Evolutionary conservation across 352 stramenopile species (phyloP).

Genomic region (Pythium coloratum): DNA sequence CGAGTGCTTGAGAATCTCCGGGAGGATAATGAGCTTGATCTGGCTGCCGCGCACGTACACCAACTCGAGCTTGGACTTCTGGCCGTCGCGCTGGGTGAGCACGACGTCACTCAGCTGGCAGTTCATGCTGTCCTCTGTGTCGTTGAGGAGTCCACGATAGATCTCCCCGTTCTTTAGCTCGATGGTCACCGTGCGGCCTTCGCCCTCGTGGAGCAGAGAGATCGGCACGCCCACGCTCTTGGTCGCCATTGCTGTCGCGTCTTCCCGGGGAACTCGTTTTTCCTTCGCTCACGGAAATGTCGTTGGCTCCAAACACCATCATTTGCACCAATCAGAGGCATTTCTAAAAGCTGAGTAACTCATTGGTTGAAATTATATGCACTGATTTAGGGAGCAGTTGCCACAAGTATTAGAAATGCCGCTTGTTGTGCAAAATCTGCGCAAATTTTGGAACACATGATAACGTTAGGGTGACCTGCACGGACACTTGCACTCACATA

Average conservation of each 20-base stretch:
- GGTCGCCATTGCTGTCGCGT: constrained; percentile 30
- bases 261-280: background rate
- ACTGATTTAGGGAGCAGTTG: no score
- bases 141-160: constrained; percentile 77
- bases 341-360: no score
- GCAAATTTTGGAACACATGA: no score
- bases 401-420: no score
- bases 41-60: constrained; percentile 96
- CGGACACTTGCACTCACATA: no score
- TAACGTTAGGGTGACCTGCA: no score
- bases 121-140: constrained; percentile 97
- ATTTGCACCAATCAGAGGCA: constrained; percentile 3
- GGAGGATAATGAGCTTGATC: constrained; percentile 97
- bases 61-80: constrained; percentile 81
- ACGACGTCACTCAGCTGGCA: constrained; percentile 93
- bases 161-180: constrained; percentile 90
- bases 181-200: constrained; percentile 81
- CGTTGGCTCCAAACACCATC: background rate
- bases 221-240: constrained; percentile 83
- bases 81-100: constrained; percentile 81
- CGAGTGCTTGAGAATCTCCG: constrained; percentile 97
- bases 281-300: background rate
- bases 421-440: no score
- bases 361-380: no score
- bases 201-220: constrained; percentile 85